Evolutionary conservation across 441 rosid species (phyloP).

Genomic region (Mallotus repandus): DNA sequence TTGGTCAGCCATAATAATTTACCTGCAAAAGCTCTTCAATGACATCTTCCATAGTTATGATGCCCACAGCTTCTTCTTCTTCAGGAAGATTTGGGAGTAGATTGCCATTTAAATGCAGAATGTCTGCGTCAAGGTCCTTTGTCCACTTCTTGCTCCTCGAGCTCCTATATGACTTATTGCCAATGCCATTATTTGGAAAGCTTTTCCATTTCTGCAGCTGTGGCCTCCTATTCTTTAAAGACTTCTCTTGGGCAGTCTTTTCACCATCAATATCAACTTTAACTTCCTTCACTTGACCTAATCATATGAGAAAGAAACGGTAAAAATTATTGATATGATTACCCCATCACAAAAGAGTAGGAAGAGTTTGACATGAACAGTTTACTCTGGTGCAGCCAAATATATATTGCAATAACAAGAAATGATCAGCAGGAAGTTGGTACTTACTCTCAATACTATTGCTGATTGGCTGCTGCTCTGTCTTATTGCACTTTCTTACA

Average conservation of each 20-base stretch:
- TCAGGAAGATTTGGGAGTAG: constrained; percentile 66
- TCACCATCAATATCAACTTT: constrained; percentile 60
- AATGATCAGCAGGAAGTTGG: neutral
- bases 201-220: constrained; percentile 85
- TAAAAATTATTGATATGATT: neutral
- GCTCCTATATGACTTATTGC: constrained; percentile 32
- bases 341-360: neutral
- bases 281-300: constrained; percentile 53
- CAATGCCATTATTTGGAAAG: constrained; percentile 54
- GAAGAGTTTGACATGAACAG: too few relatives aligned
- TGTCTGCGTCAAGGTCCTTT: constrained; percentile 65
- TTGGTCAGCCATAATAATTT: neutral
- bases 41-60: constrained; percentile 98
- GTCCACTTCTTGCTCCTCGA: constrained; percentile 76
- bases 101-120: constrained; percentile 57
- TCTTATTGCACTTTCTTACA: constrained; percentile 36
- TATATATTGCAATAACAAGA: neutral
- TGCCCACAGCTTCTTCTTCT: constrained; percentile 89
- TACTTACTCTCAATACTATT: constrained; percentile 42
- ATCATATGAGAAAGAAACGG: constrained; percentile 5
- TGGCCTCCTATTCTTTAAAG: constrained; percentile 58
- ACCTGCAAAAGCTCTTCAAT: constrained; percentile 98
- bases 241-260: constrained; percentile 51
- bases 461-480: constrained; percentile 31
- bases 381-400: neutral